Percentiles rank a stretch among this genome's conserved stretches.
phyloP scores from a whole-genome alignment of 768 basidiomycete species.

The Amyloporia xantha region DNA sequence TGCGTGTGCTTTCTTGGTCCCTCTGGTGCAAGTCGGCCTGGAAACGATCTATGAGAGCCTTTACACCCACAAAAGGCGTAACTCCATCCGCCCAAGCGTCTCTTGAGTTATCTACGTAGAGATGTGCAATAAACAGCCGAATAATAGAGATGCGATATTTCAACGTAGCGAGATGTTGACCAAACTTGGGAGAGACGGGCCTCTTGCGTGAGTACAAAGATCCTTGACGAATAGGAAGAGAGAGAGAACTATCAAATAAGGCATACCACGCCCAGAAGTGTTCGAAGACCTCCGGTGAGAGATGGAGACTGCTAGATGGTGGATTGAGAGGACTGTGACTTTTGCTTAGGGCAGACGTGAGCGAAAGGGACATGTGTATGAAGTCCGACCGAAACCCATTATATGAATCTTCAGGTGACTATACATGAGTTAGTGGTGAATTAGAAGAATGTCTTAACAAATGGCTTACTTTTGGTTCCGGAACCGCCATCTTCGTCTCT shows the following conservation, averaged over 20 bases:
- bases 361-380: slow-evolving; percentile 84
- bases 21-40: slow-evolving; percentile 91
- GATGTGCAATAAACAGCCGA: slow-evolving; percentile 79
- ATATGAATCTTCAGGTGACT: slow-evolving; percentile 61
- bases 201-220: slow-evolving; percentile 62
- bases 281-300: slow-evolving; percentile 77
- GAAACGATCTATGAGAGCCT: slow-evolving; percentile 73
- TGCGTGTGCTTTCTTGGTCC: slow-evolving; percentile 66
- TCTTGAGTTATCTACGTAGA: slow-evolving; percentile 73
- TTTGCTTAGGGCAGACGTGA: slow-evolving; percentile 55
- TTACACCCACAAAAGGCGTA: slow-evolving; percentile 78
- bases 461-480: slow-evolving; percentile 42
- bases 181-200: slow-evolving; percentile 77
- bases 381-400: slow-evolving; percentile 89
- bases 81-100: slow-evolving; percentile 79
- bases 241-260: slow-evolving; percentile 71
- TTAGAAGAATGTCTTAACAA: not conserved
- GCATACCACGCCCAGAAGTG: slow-evolving; percentile 94
- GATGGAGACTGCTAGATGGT: slow-evolving; percentile 67
- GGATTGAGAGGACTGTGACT: slow-evolving; percentile 21
- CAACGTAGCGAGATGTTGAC: slow-evolving; percentile 81
- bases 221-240: slow-evolving; percentile 87
- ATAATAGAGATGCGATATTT: slow-evolving; percentile 81
- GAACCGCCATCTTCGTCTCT: slow-evolving; percentile 38
- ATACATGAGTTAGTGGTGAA: slow-evolving; percentile 21